Evolutionary conservation across 2,329 filamentous ascomycete genomes (phyloP), one percentile per base, ranked within the genome.

Genomic region (Colletotrichum limetticola): DNA sequence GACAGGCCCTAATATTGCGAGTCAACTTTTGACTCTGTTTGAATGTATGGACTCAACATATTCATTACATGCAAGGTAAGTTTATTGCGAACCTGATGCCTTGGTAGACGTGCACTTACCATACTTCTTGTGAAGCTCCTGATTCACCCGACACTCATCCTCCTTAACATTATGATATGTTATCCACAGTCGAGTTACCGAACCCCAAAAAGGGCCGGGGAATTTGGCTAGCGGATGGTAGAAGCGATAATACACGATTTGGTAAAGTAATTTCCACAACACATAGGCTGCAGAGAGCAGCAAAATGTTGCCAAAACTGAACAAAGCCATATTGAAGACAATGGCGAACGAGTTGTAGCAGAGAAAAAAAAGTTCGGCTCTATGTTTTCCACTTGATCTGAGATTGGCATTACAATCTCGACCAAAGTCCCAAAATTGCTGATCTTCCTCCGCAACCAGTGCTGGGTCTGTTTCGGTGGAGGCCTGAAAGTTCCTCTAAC

Each of bases 131-230:
- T 86, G 83, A 22, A 89, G 77, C 1, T 80, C 82, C 70, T 82
- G 79, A 35, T 84, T 80, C 1, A 83, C 78, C 56, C 83, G 76
- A 61, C 83, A 81, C 76, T 89, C 86, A 26, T 86, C 85, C 62
- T 82, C 85, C 55, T 82, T 83, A 30, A 87, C 65, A 71, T 86
- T 87, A 78, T 89, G 86, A 75, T 85, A 88, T 60, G 86, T 83
- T 65, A 89, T 85, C 86, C 86, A 90, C 11, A 90, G 79, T 58
- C 85, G 78, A n/a, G 87, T 89, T 19, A 89, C 85, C 64, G 83
- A 84, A 30, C 82, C 87, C 85, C 86, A 89, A 76, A 89, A 90
- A 1, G 86, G 86, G 3, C 88, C 88, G 0, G 88, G 88, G 74
- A 89, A 90, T 37, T 83, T 81, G 22, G 83, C 78, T 5, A 90